A percentile compares a stretch with the other conserved stretches of the same genome.
phyloP scores from a whole-genome alignment of 164 flowering plant species.

The Vitis rupestris region DNA sequence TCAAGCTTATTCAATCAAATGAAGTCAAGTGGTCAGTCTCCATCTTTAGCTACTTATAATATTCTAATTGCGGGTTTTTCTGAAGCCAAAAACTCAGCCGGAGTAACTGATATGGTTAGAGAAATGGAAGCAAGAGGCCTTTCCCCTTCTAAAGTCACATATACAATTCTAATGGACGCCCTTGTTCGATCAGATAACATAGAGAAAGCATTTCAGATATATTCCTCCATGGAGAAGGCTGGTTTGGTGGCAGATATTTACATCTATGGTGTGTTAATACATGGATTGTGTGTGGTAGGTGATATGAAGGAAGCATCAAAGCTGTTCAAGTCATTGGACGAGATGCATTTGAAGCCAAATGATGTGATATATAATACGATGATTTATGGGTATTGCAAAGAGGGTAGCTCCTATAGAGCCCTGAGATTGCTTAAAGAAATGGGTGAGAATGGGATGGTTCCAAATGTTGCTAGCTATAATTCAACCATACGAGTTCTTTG shows the following conservation, averaged over 20 bases:
- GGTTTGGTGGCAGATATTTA: conserved; percentile 55
- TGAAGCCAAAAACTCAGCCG: conserved; percentile 33
- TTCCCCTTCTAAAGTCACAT: conserved; percentile 59
- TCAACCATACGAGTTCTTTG: conserved; percentile 56
- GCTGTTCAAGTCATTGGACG: conserved; percentile 47
- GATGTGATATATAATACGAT: conserved; percentile 68
- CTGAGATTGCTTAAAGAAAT: conserved; percentile 57
- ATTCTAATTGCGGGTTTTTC: conserved; percentile 51
- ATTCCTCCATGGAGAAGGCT: conserved; percentile 48
- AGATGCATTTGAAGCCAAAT: conserved; percentile 47
- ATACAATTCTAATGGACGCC: conserved; percentile 57
- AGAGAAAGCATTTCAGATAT: conserved; percentile 55
- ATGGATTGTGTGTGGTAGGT: conserved; percentile 62
- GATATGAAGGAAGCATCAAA: conserved; percentile 73
- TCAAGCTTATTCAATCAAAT: conserved; percentile 34
- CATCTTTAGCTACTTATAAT: conserved; percentile 63
- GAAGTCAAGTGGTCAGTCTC: conserved; percentile 46
- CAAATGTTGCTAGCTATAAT: conserved; percentile 59
- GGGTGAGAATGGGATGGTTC: conserved; percentile 53
- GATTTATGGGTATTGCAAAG: conserved; percentile 66
- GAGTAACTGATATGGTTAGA: conserved; percentile 36
- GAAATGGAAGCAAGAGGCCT: conserved; percentile 75
- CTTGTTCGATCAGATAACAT: conserved; percentile 46
- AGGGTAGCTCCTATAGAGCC: conserved; percentile 70
- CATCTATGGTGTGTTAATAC: conserved; percentile 56